Conservation (phyloP, 768 basidiomycete genomes). For the Kwoniella mangroviensis region DNA sequence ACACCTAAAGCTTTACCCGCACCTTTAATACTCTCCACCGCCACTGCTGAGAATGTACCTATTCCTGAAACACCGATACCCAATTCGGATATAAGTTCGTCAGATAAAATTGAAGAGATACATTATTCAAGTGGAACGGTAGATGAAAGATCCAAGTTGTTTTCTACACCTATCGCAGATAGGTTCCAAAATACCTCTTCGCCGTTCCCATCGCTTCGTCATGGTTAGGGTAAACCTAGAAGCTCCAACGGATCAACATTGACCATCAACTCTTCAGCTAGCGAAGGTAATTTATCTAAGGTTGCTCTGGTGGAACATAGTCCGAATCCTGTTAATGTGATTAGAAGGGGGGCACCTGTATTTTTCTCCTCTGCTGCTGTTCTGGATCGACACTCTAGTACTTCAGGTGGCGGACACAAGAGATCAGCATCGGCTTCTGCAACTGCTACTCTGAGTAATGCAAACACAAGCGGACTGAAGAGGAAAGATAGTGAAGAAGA, state of each 20-base stretch:
- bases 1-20: background rate
- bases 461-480: background rate
- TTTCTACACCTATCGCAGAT: conserved; percentile 53
- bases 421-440: conserved; percentile 16
- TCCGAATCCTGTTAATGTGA: conserved; percentile 35
- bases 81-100: background rate
- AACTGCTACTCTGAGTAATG: conserved; percentile 4
- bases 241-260: conserved; percentile 29
- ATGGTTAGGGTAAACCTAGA: conserved; percentile 1
- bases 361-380: conserved; percentile 43
- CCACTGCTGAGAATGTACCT: background rate
- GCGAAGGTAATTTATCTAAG: conserved; percentile 10
- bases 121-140: conserved; percentile 37
- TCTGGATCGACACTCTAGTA: conserved; percentile 10
- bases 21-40: background rate
- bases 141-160: conserved; percentile 32
- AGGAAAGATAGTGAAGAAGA: background rate
- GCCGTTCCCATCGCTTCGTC: conserved; percentile 23
- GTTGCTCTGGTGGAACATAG: background rate
- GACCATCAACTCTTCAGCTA: conserved; percentile 4
- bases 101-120: conserved; percentile 27
- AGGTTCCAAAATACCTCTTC: conserved; percentile 34
- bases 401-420: background rate
- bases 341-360: conserved; percentile 40
- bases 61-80: conserved; percentile 5